Conservation (phyloP, 305 asterid genomes). For the Nicotiana rustica region DNA sequence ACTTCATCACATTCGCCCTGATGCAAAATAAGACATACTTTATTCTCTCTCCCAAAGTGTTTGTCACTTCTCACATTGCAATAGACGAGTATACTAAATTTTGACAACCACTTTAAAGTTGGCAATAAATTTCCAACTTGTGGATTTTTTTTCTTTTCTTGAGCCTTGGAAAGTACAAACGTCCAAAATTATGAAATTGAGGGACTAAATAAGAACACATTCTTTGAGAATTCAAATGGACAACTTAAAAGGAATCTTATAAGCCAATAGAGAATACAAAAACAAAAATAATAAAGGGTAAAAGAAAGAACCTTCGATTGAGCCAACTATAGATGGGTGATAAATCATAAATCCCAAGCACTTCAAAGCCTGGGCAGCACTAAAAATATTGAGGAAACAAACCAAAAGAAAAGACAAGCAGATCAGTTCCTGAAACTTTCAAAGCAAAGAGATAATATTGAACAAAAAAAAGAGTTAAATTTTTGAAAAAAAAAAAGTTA, state of each 20-base stretch:
- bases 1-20: neutral
- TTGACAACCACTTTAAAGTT: too few relatives aligned
- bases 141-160: too few relatives aligned
- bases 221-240: neutral
- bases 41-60: too few relatives aligned
- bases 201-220: neutral
- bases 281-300: conserved; percentile 1
- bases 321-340: conserved; percentile 64
- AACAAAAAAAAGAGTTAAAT: neutral
- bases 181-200: neutral
- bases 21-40: too few relatives aligned
- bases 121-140: too few relatives aligned
- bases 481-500: neutral
- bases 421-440: conserved; percentile 13
- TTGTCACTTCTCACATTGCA: too few relatives aligned
- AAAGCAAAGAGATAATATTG: neutral
- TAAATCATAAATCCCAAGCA: conserved; percentile 87
- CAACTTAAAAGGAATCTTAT: neutral
- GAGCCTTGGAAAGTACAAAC: neutral
- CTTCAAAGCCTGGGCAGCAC: conserved; percentile 83
- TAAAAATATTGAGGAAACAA: conserved; percentile 34
- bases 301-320: conserved; percentile 52
- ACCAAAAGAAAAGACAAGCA: neutral
- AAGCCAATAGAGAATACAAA: neutral
- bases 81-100: too few relatives aligned